Evolutionary conservation across 2,329 filamentous ascomycete species (phyloP).

Genomic region (Botrytis aclada): DNA sequence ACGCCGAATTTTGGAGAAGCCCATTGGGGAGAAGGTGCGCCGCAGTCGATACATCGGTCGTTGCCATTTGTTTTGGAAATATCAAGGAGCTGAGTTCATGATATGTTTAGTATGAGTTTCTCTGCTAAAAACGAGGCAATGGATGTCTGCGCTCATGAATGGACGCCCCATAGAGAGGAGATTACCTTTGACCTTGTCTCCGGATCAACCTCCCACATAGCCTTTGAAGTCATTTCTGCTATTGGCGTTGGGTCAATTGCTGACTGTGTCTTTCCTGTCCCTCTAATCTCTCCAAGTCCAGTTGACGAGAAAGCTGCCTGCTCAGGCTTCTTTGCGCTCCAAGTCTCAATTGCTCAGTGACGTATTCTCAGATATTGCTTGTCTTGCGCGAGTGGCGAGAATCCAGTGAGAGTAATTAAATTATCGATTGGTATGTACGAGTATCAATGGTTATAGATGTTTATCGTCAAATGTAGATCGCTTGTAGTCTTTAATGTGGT

Average conservation of each 20-base stretch:
- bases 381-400: not conserved
- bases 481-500: not conserved
- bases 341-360: not conserved
- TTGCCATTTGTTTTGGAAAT: slow-evolving; percentile 91
- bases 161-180: slow-evolving; percentile 21
- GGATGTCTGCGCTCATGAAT: not conserved
- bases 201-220: slow-evolving; percentile 98
- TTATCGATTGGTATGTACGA: not conserved
- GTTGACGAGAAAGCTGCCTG: not conserved
- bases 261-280: not conserved
- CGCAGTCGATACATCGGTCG: slow-evolving; percentile 90
- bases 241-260: not conserved
- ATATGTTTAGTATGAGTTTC: slow-evolving; percentile 23
- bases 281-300: not conserved
- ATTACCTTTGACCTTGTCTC: slow-evolving; percentile 90
- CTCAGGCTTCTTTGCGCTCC: not conserved
- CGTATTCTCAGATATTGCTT: not conserved
- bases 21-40: slow-evolving; percentile 96
- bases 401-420: not conserved
- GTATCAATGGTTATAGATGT: not conserved
- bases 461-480: slow-evolving; percentile 1
- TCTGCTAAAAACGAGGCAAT: not conserved
- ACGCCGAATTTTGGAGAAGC: slow-evolving; percentile 95
- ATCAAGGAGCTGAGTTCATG: slow-evolving; percentile 66
- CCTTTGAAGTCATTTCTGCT: slow-evolving; percentile 58